Conservation (phyloP, 169 alveolate genomes). For the Blepharisma undulans region DNA sequence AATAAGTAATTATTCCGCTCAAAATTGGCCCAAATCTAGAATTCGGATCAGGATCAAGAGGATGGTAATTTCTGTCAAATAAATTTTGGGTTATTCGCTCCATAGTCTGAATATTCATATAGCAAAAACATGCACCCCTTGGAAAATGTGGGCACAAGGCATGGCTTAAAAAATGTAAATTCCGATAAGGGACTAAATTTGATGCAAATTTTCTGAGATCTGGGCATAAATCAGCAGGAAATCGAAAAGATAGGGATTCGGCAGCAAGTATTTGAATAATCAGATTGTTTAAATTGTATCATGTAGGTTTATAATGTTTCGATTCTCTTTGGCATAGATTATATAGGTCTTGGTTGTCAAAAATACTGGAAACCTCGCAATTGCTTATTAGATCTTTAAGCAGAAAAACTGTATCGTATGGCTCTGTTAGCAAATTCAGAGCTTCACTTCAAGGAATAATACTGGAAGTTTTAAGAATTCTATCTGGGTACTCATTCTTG, state of each 20-base stretch:
- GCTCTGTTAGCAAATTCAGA: conserved; percentile 98
- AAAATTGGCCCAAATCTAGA: not conserved
- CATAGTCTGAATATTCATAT: not conserved
- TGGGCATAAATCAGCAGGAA: conserved; percentile 77
- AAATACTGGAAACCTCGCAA: conserved; percentile 97
- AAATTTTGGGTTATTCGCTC: not conserved
- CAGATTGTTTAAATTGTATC: conserved; percentile 96
- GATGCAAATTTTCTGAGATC: conserved; percentile 96
- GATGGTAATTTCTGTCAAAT: not conserved
- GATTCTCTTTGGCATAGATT: conserved; percentile 98
- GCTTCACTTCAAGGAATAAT: conserved; percentile 98
- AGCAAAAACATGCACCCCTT: conserved; percentile 91
- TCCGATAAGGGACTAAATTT: conserved; percentile 97
- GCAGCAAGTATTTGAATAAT: conserved; percentile 97
- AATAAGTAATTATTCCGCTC: not conserved
- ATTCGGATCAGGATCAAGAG: not conserved
- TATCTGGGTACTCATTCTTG: conserved; percentile 97
- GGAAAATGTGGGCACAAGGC: conserved; percentile 98
- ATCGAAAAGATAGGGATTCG: conserved; percentile 76
- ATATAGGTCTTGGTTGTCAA: conserved; percentile 98
- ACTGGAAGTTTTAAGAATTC: conserved; percentile 97
- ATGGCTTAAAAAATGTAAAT: conserved; percentile 97
- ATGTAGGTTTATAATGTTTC: conserved; percentile 97
- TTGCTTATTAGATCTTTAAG: conserved; percentile 97
- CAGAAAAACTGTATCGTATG: conserved; percentile 96